Evolutionary conservation across 257 asterid species (phyloP).

Genomic region (Orobanche coerulescens): DNA sequence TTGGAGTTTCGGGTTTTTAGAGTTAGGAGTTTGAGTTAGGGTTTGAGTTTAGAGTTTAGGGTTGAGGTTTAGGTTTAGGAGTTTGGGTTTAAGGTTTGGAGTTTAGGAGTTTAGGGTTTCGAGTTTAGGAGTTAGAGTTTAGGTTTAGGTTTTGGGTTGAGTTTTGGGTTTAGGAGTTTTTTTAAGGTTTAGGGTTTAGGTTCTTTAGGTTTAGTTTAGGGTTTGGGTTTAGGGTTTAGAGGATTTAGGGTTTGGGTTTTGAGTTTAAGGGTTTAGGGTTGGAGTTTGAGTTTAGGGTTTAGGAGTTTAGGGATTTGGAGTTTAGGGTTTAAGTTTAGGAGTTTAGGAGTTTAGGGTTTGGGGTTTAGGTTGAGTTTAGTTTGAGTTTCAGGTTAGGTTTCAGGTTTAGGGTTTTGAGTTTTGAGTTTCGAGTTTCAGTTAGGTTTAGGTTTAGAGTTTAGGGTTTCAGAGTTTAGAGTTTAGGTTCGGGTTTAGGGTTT

Average conservation of each 20-base stretch:
- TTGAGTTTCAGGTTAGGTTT: slow-evolving; percentile 12
- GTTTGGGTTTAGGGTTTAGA: background rate
- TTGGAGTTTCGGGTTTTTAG: no score
- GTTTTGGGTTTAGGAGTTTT: background rate
- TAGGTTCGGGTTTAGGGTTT: slow-evolving; percentile 5
- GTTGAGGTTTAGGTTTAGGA: background rate
- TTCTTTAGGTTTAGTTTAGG: slow-evolving; percentile 7
- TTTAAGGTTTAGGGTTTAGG: slow-evolving; percentile 6
- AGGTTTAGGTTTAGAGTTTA: no score
- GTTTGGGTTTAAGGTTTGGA: background rate
- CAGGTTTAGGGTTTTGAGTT: slow-evolving; percentile 10
- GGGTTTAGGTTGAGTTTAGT: no score
- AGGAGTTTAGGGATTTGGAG: slow-evolving; percentile 8
- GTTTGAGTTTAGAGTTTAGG: background rate
- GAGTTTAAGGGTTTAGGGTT: background rate
- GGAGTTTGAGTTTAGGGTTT: slow-evolving; percentile 1
- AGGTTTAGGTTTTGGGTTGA: slow-evolving; percentile 2
- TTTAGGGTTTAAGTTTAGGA: slow-evolving; percentile 10
- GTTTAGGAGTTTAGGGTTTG: slow-evolving; percentile 5
- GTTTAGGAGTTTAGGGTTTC: background rate
- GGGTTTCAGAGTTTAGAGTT: background rate
- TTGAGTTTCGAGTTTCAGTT: no score
- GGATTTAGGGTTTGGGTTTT: background rate
- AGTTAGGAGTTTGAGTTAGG: background rate
- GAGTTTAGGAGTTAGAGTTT: background rate